Evolutionary conservation across 768 basidiomycete genomes (phyloP).

Genomic region (Candolleomyces aberdarensis): DNA sequence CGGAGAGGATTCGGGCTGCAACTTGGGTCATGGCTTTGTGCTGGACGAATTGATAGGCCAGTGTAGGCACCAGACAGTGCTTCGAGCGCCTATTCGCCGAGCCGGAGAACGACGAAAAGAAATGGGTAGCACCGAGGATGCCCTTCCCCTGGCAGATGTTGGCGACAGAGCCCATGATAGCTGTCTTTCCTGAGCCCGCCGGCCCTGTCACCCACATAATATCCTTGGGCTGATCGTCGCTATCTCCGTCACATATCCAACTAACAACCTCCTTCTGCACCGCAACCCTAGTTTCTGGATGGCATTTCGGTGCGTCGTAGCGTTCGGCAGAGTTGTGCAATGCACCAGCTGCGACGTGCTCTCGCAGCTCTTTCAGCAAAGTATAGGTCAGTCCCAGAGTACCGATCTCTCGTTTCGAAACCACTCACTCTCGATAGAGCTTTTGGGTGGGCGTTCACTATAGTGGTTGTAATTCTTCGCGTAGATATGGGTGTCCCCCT

Average conservation of each 20-base stretch:
- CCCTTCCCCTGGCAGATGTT: not conserved
- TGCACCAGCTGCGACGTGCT: not conserved
- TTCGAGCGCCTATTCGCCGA: not conserved
- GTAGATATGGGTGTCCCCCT: no score
- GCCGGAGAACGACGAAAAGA: conserved; percentile 2
- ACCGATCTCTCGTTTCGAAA: no score
- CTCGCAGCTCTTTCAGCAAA: not conserved
- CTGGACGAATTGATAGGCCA: not conserved
- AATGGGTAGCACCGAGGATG: conserved; percentile 2
- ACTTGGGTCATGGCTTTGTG: not conserved
- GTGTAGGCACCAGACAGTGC: not conserved
- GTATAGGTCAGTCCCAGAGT: no score
- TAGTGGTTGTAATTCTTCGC: no score
- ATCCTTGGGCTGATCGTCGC: not conserved
- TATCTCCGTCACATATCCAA: not conserved
- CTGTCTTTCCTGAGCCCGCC: conserved; percentile 6
- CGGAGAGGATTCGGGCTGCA: not conserved
- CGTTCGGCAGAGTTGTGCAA: conserved; percentile 8
- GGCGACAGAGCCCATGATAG: conserved; percentile 6
- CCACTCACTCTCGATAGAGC: no score
- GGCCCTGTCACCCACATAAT: conserved; percentile 4
- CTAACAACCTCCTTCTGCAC: not conserved
- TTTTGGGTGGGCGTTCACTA: no score
- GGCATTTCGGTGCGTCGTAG: not conserved
- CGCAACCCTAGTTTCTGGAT: conserved; percentile 1